Conservation (phyloP, 2,329 filamentous ascomycete genomes). For the Penicillium vulpinum region DNA sequence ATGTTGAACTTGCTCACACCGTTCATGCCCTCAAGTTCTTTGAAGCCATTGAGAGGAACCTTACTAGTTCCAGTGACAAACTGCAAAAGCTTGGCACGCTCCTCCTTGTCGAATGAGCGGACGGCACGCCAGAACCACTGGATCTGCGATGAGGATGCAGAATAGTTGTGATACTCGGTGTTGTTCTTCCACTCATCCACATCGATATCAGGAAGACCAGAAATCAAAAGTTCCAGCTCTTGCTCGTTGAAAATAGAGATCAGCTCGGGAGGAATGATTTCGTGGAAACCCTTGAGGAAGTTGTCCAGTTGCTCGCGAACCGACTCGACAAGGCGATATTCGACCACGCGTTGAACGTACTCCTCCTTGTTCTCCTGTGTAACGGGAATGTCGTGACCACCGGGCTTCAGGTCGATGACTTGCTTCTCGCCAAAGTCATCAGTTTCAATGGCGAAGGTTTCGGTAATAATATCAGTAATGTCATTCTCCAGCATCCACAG, state of each 20-base stretch:
- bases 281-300: constrained; percentile 91
- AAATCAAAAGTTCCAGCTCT: constrained; percentile 93
- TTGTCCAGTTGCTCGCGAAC: constrained; percentile 92
- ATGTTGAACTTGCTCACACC: constrained; percentile 98
- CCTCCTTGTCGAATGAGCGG: constrained; percentile 97
- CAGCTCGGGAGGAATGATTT: constrained; percentile 91
- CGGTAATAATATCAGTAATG: constrained; percentile 95
- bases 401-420: constrained; percentile 79
- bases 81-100: constrained; percentile 92
- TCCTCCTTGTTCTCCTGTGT: constrained; percentile 99
- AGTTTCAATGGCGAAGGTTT: constrained; percentile 92
- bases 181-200: constrained; percentile 99
- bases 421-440: constrained; percentile 90
- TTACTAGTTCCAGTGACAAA: constrained; percentile 99
- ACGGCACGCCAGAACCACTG: constrained; percentile 99
- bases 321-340: constrained; percentile 87
- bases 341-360: constrained; percentile 90
- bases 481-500: constrained; percentile 99
- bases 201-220: constrained; percentile 93
- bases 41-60: constrained; percentile 97
- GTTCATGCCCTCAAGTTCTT: constrained; percentile 99
- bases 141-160: constrained; percentile 88
- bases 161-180: constrained; percentile 98
- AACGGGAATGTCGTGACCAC: constrained; percentile 87
- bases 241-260: constrained; percentile 99